Evolutionary conservation across 2,329 filamentous ascomycete species (phyloP), one percentile per base, ranked within the genome.

Genomic region (Penicillium palitans): DNA sequence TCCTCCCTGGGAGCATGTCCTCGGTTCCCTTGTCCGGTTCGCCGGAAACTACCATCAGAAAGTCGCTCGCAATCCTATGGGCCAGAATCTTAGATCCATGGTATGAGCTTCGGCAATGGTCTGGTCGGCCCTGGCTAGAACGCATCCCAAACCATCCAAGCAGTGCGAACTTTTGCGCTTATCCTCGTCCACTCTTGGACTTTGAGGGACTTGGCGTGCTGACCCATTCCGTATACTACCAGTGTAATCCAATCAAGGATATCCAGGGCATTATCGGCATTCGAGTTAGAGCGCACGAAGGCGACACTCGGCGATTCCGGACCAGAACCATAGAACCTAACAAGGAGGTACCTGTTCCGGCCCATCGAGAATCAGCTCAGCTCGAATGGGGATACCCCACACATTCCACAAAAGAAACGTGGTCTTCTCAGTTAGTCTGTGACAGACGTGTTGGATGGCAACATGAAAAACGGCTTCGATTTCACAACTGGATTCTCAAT

Each of bases 11-110:
- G 21, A 17, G 48, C 48, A 40, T 46, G 37, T 55, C 42, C 48
- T 52, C 61, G 63, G 68, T 63, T 61, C 50, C 47, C 40, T 60
- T 48, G 54, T 67, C 65, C 61, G 63, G 64, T 69, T 68, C 58
- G 66, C 55, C 54, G 64, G 62, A 63, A 51, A 61, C 57, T 59
- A 47, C 54, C 61, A 59, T 55, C 54, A 55, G 55, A 35, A 57
- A 53, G 52, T 42, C 21, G n/a, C 52, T 55, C 39, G 39, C 35
- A 54, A 52, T 52, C 45, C 52, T 39, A 25, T 51, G 52, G 53
- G 54, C 55, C 55, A 54, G 53, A 31, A 4, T 6, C 3, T 27
- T 10, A 13, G 29, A 58, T 24, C 62, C 63, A 50, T 60, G 63
- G 62, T 42, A 37, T n/a, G 15, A 31, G 19, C 9, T 31, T 35